A percentile compares a stretch with the other conserved stretches of the same genome.
phyloP scores from a whole-genome alignment of 2,329 filamentous ascomycete species.

The Fusarium sororula region DNA sequence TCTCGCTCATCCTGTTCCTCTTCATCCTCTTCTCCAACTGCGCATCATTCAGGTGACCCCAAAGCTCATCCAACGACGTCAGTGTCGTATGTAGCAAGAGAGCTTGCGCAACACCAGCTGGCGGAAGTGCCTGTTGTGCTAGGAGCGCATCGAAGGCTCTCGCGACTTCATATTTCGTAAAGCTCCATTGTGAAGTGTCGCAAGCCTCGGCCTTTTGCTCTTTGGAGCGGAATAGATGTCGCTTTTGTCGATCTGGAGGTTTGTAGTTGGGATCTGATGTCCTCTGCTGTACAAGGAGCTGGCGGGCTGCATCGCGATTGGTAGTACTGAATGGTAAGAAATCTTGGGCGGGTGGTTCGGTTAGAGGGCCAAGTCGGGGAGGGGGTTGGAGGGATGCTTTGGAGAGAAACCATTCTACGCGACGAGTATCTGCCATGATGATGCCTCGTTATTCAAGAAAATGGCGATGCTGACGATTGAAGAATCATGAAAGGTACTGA shows the following conservation, averaged over 20 bases:
- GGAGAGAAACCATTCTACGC: slow-evolving; percentile 16
- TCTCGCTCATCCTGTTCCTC: background rate
- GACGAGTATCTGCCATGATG: background rate
- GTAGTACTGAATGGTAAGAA: background rate
- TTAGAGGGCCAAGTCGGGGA: background rate
- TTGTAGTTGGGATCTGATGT: background rate
- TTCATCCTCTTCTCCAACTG: slow-evolving; percentile 25
- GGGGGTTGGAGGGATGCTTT: slow-evolving; percentile 12
- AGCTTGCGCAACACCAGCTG: slow-evolving; percentile 16
- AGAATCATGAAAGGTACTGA: background rate
- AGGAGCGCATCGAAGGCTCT: slow-evolving; percentile 8
- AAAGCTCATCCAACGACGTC: slow-evolving; percentile 11
- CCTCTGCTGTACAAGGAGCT: slow-evolving; percentile 4
- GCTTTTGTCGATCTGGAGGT: background rate
- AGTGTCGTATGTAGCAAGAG: background rate
- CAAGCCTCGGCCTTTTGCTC: background rate
- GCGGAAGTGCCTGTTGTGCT: background rate
- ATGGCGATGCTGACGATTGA: rapidly evolving
- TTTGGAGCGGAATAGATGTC: slow-evolving; percentile 7
- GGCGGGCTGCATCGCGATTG: slow-evolving; percentile 3
- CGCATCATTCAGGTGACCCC: slow-evolving; percentile 9
- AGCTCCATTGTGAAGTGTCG: slow-evolving; percentile 10
- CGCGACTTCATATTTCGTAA: slow-evolving; percentile 18
- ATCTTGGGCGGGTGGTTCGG: slow-evolving; percentile 5
- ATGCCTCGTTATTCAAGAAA: background rate